These are phyloP conservation scores for Entophlyctis luteolus DNA, from an alignment of 192 early-diverging fungal species.

Conservation along the genomic window DNA sequence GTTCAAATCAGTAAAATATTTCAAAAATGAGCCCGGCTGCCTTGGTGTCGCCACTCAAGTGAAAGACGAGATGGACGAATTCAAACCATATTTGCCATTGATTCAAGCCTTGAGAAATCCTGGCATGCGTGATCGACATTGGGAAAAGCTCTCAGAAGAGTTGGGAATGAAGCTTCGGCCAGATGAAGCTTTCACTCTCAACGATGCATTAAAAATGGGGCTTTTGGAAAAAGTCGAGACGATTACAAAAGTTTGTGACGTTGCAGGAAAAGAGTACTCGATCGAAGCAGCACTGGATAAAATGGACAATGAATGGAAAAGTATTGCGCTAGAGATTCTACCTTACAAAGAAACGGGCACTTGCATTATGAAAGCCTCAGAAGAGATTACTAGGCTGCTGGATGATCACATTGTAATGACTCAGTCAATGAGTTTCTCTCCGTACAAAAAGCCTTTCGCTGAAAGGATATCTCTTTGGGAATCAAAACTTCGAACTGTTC, in stretches of 20 bases:
- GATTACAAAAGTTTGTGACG: constrained; percentile 59
- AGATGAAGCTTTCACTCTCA: constrained; percentile 45
- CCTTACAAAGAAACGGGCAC: constrained; percentile 62
- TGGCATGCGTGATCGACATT: constrained; percentile 59
- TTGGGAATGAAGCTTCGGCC: constrained; percentile 49
- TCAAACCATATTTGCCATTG: constrained; percentile 56
- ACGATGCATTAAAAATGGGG: constrained; percentile 53
- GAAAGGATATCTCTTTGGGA: constrained; percentile 57
- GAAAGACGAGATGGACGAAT: constrained; percentile 61
- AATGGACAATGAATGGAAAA: constrained; percentile 59
- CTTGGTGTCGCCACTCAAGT: constrained; percentile 50
- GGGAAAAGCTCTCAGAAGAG: constrained; percentile 53
- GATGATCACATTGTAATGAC: constrained; percentile 65
- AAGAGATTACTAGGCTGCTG: constrained; percentile 51
- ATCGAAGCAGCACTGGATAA: constrained; percentile 60
- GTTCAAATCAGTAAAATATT: constrained; percentile 56
- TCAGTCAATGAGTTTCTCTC: constrained; percentile 60
- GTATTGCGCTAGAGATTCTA: constrained; percentile 51
- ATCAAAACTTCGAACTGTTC: constrained; percentile 53
- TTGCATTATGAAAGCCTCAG: constrained; percentile 56
- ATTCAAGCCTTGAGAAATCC: constrained; percentile 60
- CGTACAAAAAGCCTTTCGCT: constrained; percentile 59
- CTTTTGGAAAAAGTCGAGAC: constrained; percentile 49
- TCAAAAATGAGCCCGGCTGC: constrained; percentile 50
- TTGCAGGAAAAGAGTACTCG: constrained; percentile 60